Conservation (phyloP, 495 filamentous ascomycete species). For the Rhypophila decipiens region DNA sequence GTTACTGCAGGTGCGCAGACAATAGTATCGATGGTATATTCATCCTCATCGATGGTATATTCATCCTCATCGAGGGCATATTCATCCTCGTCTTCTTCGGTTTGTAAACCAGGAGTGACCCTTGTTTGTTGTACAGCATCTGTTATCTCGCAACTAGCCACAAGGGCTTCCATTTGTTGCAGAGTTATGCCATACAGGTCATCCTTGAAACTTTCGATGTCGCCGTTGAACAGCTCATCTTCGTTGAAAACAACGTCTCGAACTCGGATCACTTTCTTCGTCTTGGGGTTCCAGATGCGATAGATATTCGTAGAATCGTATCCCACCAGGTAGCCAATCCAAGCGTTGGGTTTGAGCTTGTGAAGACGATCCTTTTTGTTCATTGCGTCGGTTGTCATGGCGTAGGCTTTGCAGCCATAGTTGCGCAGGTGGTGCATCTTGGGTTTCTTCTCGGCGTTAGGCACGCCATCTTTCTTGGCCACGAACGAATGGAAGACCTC, state of each 20-base stretch:
- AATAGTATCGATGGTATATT: background rate
- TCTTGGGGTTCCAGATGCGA: conserved; percentile 18
- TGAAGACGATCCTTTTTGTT: conserved; percentile 10
- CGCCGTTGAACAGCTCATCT: background rate
- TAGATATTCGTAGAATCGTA: conserved; percentile 26
- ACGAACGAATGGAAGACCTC: background rate
- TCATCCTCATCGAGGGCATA: background rate
- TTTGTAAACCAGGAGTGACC: background rate
- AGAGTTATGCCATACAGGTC: background rate
- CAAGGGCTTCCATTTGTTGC: background rate
- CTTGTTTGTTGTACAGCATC: background rate
- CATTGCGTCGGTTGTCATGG: conserved; percentile 9
- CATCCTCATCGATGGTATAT: background rate
- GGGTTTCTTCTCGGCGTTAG: conserved; percentile 6
- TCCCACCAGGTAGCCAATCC: conserved; percentile 24
- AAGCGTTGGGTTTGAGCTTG: conserved; percentile 19
- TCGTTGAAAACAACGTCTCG: conserved; percentile 7
- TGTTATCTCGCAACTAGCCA: background rate
- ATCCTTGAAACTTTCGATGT: background rate
- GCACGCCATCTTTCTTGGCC: background rate
- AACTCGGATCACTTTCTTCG: background rate
- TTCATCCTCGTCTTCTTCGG: background rate
- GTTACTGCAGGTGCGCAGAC: background rate
- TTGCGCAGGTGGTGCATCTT: conserved; percentile 3
- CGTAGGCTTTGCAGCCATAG: conserved; percentile 7